Base-by-base conservation (phyloP, 2,329 filamentous ascomycete species). In the Shiraia bambusicola region DNA sequence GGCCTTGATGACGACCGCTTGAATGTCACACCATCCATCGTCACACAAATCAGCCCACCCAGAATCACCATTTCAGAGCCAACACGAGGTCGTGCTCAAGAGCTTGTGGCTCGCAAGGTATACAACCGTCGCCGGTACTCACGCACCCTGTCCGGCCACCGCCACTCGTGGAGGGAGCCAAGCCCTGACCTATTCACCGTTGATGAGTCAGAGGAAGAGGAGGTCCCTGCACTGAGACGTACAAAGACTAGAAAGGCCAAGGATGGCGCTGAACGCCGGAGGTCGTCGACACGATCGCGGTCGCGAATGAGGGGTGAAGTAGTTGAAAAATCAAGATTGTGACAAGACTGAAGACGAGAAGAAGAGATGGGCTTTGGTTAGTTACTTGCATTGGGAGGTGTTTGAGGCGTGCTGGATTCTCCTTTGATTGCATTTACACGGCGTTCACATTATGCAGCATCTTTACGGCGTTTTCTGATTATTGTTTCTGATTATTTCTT, bases 161-260 rank as follows among this genome's bases (percentile, higher is more conserved):
- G 65, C 14, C 69, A 71, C 46, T 70, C 69, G 34, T 72, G 69
- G 65, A 54, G 67, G 14, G 69, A 69, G 38, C 69, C 69, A 11
- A 69, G 66, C 42, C 63, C 63, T 1, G 69, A 70, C 35, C 56
- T 72, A 1, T 72, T 70, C 53, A 72, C 69, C 14, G 67, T 72
- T 19, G 62, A 66, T 31, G 69, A 72, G 45, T 69, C 69, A 6
- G 66, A 65, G 25, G 68, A 70, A 47, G 65, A 65, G 11, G 64
- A 66, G 33, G 41, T 39, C 15, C 48, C 53, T 19, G 39, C 50
- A 24, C 44, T 62, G 13, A 50, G 59, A 34, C 56, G 61, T 12
- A 35, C 54, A 35, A 65, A 60, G 49, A 51, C 50, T 22, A 63
- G 55, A 35, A 65, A 63, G 56, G 52, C 58, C 54, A 64, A 66